Percentiles rank a stretch among this genome's conserved stretches.
phyloP scores from a whole-genome alignment of 2,329 filamentous ascomycete genomes.

The Moelleriella libera region DNA sequence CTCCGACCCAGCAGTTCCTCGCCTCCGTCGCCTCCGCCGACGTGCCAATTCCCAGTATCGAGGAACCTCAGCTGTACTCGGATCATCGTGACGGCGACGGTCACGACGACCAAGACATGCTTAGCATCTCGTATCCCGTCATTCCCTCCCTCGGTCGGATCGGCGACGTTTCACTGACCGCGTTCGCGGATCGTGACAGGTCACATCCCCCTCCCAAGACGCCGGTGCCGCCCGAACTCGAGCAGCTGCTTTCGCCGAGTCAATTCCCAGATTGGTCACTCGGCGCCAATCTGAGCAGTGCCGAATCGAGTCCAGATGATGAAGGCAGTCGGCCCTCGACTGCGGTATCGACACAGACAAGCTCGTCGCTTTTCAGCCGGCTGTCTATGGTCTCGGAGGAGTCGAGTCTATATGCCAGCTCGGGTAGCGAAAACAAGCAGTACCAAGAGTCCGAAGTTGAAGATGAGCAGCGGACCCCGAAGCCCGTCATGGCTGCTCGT shows the following conservation, averaged over 20 bases:
- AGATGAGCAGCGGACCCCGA: constrained; percentile 9
- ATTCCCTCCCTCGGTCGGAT: constrained; percentile 20
- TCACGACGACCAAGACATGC: constrained; percentile 27
- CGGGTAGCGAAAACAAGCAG: constrained; percentile 24
- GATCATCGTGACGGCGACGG: not conserved
- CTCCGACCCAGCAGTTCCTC: constrained; percentile 52
- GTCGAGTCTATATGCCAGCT: constrained; percentile 34
- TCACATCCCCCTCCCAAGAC: constrained; percentile 44
- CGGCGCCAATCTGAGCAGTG: constrained; percentile 40
- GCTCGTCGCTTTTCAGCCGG: constrained; percentile 40
- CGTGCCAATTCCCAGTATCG: constrained; percentile 50
- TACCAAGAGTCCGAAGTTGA: too few species aligned
- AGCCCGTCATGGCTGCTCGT: not conserved
- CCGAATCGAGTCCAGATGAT: constrained; percentile 44
- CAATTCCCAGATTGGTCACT: constrained; percentile 46
- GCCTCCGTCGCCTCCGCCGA: constrained; percentile 52
- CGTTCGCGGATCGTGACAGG: constrained; percentile 20
- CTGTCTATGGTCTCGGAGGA: constrained; percentile 43
- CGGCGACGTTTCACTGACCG: constrained; percentile 14
- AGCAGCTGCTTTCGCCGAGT: constrained; percentile 27
- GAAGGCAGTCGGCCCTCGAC: constrained; percentile 47
- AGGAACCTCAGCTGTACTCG: constrained; percentile 35
- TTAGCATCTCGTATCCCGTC: constrained; percentile 17
- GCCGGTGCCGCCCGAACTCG: constrained; percentile 33
- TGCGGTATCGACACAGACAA: constrained; percentile 44